Base-by-base conservation (phyloP, 768 basidiomycete genomes). In the Russula emetica region DNA sequence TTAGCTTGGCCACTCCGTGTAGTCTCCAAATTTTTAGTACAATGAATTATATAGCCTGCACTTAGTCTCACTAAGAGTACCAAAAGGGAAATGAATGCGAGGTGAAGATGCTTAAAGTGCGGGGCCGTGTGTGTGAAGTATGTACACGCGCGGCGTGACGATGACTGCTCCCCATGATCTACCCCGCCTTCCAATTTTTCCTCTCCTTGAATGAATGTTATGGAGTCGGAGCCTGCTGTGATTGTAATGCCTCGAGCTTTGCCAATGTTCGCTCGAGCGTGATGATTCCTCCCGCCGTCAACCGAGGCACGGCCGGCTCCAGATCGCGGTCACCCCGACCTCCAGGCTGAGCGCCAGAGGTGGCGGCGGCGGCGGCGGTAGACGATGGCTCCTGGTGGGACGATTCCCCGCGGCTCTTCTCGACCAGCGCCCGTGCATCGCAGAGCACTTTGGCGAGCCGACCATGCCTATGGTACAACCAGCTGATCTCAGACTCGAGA, bases 221-320 rank as follows among this genome's bases (percentile, higher is more conserved):
- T 64, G 63, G n/a, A 50, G 53, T 30, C 24, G 34, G 44, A 50
- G 34, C 49, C 34, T 7, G 53, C 57, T 60, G 70, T 26, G 87
- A 72, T 57, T 57, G 70, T 22, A 87, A 72, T 44, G 66, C 73
- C 66, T 87, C 83, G 64, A 94, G 75, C 74, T 84, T 91, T 56
- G 70, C 75, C 72, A 94, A 76, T 65, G 85, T 91, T 77, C 90
- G 83, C 74, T 88, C 85, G 40, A 94, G 76, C 14, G 85, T 82
- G 69, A 94, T 85, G 61, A 89, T 86, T 2, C 90, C 88, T 51
- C 92, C 92, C n/a, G 82, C 75, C 1, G 87, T 88, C 69, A 93
- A 73, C 64, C 86, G 80, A n/a, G 90, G 87, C 13, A 94, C 83
- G 0, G 91, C 88, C 24, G 72, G 71, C 44, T 82, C 82, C 22